phyloP scores from a whole-genome alignment of 1,284 basidiomycete species.

The Phenoliferia sp. region DNA sequence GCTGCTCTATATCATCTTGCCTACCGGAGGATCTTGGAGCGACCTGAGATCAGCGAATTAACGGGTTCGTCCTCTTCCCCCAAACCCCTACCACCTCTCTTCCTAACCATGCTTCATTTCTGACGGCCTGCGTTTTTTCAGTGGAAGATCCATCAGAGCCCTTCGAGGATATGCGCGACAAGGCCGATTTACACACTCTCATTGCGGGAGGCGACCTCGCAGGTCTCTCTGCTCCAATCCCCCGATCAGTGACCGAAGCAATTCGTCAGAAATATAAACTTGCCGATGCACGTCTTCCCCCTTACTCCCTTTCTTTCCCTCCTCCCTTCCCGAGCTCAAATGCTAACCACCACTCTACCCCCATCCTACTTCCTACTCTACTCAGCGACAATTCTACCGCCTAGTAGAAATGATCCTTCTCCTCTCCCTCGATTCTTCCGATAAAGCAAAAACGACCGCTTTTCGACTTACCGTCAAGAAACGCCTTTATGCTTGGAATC shows the following conservation, averaged over 20 bases:
- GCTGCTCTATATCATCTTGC: slow-evolving; percentile 83
- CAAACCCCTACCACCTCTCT: not conserved
- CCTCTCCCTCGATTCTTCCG: slow-evolving; percentile 69
- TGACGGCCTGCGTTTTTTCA: slow-evolving; percentile 37
- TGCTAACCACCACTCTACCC: not conserved
- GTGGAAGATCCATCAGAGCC: slow-evolving; percentile 96
- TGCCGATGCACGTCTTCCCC: slow-evolving; percentile 60
- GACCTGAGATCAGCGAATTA: slow-evolving; percentile 71
- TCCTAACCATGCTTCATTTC: not conserved
- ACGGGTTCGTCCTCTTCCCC: slow-evolving; percentile 41
- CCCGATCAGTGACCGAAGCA: slow-evolving; percentile 65
- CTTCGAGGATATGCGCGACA: slow-evolving; percentile 89
- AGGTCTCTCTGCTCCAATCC: slow-evolving; percentile 63
- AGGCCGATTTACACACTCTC: slow-evolving; percentile 82
- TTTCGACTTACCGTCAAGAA: slow-evolving; percentile 63
- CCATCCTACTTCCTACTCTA: not conserved
- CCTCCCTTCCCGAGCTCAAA: not conserved
- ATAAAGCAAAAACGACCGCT: slow-evolving; percentile 16
- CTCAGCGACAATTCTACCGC: slow-evolving; percentile 85
- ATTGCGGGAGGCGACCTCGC: slow-evolving; percentile 58
- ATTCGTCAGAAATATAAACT: slow-evolving; percentile 82
- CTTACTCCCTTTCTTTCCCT: not conserved
- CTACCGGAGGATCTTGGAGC: slow-evolving; percentile 67
- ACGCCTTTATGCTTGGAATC: slow-evolving; percentile 89
- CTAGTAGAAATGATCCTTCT: slow-evolving; percentile 88